Evolutionary conservation across 2,329 filamentous ascomycete species (phyloP).

Genomic region (Verticillium alfalfae): DNA sequence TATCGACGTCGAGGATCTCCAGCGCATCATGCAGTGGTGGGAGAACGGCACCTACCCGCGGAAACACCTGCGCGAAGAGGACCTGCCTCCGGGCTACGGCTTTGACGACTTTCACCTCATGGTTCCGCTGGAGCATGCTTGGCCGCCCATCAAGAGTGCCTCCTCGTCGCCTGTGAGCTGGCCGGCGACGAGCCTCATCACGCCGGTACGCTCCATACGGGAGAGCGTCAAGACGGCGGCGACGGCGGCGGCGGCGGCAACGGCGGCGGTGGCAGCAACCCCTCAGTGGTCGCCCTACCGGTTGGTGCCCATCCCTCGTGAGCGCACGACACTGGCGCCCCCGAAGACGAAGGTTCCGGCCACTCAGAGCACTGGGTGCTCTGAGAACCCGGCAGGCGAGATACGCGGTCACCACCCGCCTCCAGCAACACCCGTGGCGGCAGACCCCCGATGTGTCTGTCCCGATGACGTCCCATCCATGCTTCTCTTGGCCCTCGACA

Average conservation of each 20-base stretch:
- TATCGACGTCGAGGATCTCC: not conserved
- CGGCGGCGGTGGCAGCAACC: not conserved
- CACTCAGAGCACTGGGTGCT: too few relatives aligned
- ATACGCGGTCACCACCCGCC: too few relatives aligned
- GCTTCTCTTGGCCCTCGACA: conserved; percentile 4
- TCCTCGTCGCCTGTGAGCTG: not conserved
- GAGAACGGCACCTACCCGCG: not conserved
- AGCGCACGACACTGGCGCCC: not conserved
- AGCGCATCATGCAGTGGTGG: not conserved
- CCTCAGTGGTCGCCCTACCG: not conserved
- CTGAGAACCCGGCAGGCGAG: too few relatives aligned
- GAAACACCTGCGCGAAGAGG: not conserved
- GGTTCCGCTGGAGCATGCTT: conserved; percentile 1
- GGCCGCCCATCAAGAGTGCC: not conserved
- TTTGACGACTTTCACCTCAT: conserved; percentile 7
- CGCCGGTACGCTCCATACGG: not conserved
- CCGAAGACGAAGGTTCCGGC: not conserved
- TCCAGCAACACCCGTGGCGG: too few relatives aligned
- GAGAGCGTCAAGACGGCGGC: not conserved
- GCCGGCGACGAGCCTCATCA: not conserved
- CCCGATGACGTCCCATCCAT: conserved; percentile 1
- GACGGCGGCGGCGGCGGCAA: too few relatives aligned
- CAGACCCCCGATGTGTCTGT: conserved; percentile 1
- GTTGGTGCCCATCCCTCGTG: not conserved
- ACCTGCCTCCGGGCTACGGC: conserved; percentile 2